Conservation (phyloP, 2,329 filamentous ascomycete species). For the Fusarium vanettenii region DNA sequence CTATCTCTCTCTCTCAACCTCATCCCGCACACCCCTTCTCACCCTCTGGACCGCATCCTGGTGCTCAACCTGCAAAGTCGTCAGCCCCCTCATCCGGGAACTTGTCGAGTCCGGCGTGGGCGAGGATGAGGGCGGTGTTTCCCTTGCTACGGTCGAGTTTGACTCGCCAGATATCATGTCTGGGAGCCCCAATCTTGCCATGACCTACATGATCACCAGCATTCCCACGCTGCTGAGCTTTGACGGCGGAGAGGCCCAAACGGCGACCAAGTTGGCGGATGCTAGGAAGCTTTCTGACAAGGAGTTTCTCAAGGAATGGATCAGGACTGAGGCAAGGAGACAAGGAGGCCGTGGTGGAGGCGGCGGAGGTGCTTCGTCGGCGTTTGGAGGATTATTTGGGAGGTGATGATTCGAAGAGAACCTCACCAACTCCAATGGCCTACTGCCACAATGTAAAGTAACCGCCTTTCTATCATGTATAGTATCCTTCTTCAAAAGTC, state of each 20-base stretch:
- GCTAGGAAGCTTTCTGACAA: slow-evolving; percentile 60
- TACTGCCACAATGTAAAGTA: not conserved
- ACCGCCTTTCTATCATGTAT: not conserved
- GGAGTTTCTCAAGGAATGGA: slow-evolving; percentile 65
- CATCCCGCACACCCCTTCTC: slow-evolving; percentile 65
- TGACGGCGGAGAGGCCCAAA: slow-evolving; percentile 64
- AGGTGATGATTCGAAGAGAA: slow-evolving; percentile 32
- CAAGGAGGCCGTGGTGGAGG: slow-evolving; percentile 58
- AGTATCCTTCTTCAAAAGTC: not conserved
- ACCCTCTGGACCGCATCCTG: slow-evolving; percentile 71
- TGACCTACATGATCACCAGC: slow-evolving; percentile 68
- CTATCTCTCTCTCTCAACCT: slow-evolving; percentile 66
- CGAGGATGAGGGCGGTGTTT: slow-evolving; percentile 66
- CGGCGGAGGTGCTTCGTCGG: slow-evolving; percentile 47
- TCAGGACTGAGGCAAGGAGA: slow-evolving; percentile 61
- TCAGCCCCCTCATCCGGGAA: slow-evolving; percentile 61
- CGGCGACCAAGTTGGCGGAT: slow-evolving; percentile 61
- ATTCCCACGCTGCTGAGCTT: slow-evolving; percentile 70
- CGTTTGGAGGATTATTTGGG: slow-evolving; percentile 57
- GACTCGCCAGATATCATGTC: slow-evolving; percentile 69
- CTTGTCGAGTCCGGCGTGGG: slow-evolving; percentile 64
- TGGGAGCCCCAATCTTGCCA: slow-evolving; percentile 53
- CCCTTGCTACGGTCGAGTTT: slow-evolving; percentile 65
- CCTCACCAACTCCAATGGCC: not conserved
- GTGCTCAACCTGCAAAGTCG: slow-evolving; percentile 64